Evolutionary conservation across 768 basidiomycete species (phyloP), one percentile per base, ranked within the genome.

Genomic region (Hydnomerulius pinastri): DNA sequence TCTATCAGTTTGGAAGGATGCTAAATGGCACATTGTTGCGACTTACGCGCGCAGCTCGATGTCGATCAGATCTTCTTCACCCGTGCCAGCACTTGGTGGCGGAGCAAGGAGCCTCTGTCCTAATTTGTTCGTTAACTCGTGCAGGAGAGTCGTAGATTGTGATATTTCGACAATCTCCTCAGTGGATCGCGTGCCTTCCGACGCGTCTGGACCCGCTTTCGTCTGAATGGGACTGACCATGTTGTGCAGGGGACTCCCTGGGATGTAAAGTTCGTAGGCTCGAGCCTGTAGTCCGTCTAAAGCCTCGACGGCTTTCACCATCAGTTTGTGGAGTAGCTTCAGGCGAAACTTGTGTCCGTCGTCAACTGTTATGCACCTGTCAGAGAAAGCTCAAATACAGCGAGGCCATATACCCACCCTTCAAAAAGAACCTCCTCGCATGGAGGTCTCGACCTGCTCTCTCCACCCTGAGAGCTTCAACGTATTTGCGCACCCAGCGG

Each of bases 381-480:
- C 6, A 70, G 36, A 32, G 68, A 68, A 53, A 71, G 71, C 2
- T n/a, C n/a, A n/a, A n/a, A n/a, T n/a, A n/a, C n/a, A n/a, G n/a
- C n/a, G n/a, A n/a, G n/a, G n/a, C n/a, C n/a, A n/a, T n/a, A n/a
- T 0, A 51, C 62, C 11, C 28, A 60, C 70, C 57, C 56, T 69
- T 68, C 6, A 70, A 38, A 32, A 70, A 68, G 52, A 71, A 72
- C 2, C 69, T 59, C n/a, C 38, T 54, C 6, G 57, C 53, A 29
- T 72, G 71, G 21, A 71, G 59, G 1, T 63, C 54, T 24, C 69
- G 51, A 0, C 72, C 71, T 0, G 54, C 49, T 39, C 58, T 61
- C 42, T 73, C 71, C 0, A 62, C 58, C 2, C 69, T 58, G 17
- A 71, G 65, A 8, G 67, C 68, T 37, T 69, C 63, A 9, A 71